A percentile compares a stretch with the other conserved stretches of the same genome.
Conservation (phyloP, 495 filamentous ascomycete species). For the Viridothelium virens region DNA sequence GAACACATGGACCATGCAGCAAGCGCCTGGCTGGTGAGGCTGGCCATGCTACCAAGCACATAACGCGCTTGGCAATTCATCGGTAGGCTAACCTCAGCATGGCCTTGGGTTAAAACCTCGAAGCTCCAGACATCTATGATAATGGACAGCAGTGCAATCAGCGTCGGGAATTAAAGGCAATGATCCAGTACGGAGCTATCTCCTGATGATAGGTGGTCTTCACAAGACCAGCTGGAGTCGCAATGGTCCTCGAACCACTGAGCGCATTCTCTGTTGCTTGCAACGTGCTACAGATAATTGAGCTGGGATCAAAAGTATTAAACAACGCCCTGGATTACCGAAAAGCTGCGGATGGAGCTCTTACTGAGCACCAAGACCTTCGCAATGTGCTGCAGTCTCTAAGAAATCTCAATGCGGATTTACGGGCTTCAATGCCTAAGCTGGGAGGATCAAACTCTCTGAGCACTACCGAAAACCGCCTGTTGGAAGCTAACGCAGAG, state of each 20-base stretch:
- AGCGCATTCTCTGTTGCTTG: conserved; percentile 10
- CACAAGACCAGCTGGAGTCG: neutral
- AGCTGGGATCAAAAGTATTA: conserved; percentile 4
- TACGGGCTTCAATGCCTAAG: neutral
- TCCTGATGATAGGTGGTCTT: too few species aligned
- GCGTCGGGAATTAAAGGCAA: too few species aligned
- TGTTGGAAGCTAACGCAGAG: conserved; percentile 10
- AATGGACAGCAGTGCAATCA: too few species aligned
- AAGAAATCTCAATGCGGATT: neutral
- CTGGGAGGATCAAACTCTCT: neutral
- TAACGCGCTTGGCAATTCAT: too few species aligned
- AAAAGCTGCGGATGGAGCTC: neutral
- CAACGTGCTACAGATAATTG: conserved; percentile 5
- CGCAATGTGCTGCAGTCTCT: conserved; percentile 2
- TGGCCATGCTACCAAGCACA: too few species aligned
- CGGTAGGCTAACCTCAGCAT: too few species aligned
- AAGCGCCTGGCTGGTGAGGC: too few species aligned
- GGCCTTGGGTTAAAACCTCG: too few species aligned
- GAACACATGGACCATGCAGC: too few species aligned
- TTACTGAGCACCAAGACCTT: conserved; percentile 9
- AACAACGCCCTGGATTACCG: conserved; percentile 9
- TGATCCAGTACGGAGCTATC: too few species aligned
- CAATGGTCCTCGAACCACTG: conserved; percentile 12
- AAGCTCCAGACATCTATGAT: too few species aligned
- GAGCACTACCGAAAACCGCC: neutral